phyloP scores from a whole-genome alignment of 768 basidiomycete genomes.

The Lactifluus volemus region DNA sequence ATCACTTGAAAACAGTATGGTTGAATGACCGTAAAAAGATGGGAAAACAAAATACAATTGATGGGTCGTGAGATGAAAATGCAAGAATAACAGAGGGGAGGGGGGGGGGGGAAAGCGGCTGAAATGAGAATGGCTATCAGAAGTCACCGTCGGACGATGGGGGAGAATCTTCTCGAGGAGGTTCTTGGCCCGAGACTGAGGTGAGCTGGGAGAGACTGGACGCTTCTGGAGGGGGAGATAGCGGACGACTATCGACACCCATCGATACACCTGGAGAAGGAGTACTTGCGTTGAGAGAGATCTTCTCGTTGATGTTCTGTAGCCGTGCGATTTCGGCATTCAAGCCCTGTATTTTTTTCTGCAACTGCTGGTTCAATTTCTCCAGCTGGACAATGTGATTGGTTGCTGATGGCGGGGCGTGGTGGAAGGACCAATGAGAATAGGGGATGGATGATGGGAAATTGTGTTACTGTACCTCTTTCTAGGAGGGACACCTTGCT shows the following conservation, averaged over 20 bases:
- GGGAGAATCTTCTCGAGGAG: constrained; percentile 55
- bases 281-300: constrained; percentile 54
- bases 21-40: constrained; percentile 28
- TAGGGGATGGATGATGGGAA: constrained; percentile 6
- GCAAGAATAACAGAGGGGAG: constrained; percentile 18
- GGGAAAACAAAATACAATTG: constrained; percentile 25
- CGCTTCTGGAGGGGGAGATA: constrained; percentile 59
- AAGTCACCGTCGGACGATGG: constrained; percentile 29
- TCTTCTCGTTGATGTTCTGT: constrained; percentile 74
- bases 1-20: constrained; percentile 3
- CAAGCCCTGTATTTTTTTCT: constrained; percentile 52
- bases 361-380: constrained; percentile 61
- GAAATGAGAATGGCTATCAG: constrained; percentile 21
- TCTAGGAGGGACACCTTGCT: constrained; percentile 86
- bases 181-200: constrained; percentile 51
- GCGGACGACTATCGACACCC: constrained; percentile 39
- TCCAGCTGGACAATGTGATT: constrained; percentile 71
- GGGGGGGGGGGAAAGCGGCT: constrained; percentile 15
- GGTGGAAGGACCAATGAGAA: not conserved
- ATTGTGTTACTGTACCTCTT: constrained; percentile 46
- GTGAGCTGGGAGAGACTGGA: constrained; percentile 38
- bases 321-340: constrained; percentile 66
- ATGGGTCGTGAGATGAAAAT: constrained; percentile 20
- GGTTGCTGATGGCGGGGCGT: constrained; percentile 42
- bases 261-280: constrained; percentile 42